Base-by-base conservation (phyloP, 352 stramenopile genomes). In the Pythium graminicola region DNA sequence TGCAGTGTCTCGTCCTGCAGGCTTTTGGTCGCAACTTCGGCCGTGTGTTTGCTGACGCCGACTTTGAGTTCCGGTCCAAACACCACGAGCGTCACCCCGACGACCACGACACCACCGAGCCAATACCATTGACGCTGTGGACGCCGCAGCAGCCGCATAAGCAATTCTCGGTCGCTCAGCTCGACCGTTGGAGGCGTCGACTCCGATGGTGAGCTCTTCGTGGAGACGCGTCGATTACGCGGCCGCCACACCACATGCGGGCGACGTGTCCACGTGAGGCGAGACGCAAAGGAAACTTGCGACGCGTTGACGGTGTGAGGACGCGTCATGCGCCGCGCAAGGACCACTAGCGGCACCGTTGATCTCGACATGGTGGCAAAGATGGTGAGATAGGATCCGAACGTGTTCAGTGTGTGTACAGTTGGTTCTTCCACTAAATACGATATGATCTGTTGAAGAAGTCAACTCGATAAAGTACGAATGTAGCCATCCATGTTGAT, bases 1-100 rank as follows among this genome's bases (percentile, higher is more conserved):
- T 82, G 65, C 26, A 93, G 74, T 42, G 73, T 88, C 64, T 93
- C 79, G 65, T 93, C 78, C 71, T 93, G 81, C 7, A 93, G 71
- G 26, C 79, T 89, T 38, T 81, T 73, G 27, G 76, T 86, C 43
- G 80, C 81, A 16, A 93, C 72, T n/a, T 93, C 79, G 1, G 81
- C 81, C 32, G 79, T 93, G 54, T 89, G 80, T 42, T 85, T 85
- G 56, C 79, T 93, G 64, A 90, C 72, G 38, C 80, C 79, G 28
- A 86, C 39, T 41, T 88, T 87, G 20, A 93, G 71, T 53, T 93
- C 81, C 0, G 81, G 79, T 1, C 56, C 74, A 27, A 93, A 92
- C 31, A 79, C 81, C 47, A 89, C 66, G 28, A 92, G 68, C 35
- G 65, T 74, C 44, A 85, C 67, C 2, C 67, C 67, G 0, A 64